Conservation (phyloP, 2,329 filamentous ascomycete genomes). For the Ophiognomonia clavigignenti-juglandacearum region DNA sequence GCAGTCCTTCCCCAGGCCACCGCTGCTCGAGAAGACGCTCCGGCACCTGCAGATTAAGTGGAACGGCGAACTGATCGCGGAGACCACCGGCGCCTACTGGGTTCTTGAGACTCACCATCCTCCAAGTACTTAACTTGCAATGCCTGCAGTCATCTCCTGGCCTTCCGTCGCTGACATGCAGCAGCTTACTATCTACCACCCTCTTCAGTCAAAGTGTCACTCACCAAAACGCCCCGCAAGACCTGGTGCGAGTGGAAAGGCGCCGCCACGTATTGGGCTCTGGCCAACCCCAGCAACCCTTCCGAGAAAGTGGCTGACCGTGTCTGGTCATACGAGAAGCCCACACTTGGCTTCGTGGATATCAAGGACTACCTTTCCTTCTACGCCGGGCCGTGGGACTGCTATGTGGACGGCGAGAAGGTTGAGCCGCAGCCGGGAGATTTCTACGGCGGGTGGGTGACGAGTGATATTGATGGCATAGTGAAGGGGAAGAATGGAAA, state of each 20-base stretch:
- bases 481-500: conserved; percentile 39
- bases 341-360: conserved; percentile 44
- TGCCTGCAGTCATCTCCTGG: neutral
- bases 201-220: conserved; percentile 39
- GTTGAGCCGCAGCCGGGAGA: conserved; percentile 56
- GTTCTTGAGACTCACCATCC: conserved; percentile 59
- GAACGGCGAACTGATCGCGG: conserved; percentile 48
- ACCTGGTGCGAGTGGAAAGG: conserved; percentile 60
- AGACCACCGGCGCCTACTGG: conserved; percentile 56
- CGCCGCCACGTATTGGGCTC: conserved; percentile 51
- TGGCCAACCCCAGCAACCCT: conserved; percentile 33
- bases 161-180: neutral
- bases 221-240: conserved; percentile 38
- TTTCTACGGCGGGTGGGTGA: conserved; percentile 62
- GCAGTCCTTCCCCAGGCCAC: conserved; percentile 54
- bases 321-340: conserved; percentile 55
- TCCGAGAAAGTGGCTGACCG: conserved; percentile 39
- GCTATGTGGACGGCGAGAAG: conserved; percentile 56
- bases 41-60: conserved; percentile 54
- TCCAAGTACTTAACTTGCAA: conserved; percentile 40
- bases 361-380: conserved; percentile 55
- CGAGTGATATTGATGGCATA: conserved; percentile 52
- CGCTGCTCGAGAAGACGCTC: conserved; percentile 47
- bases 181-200: conserved; percentile 57
- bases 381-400: conserved; percentile 58